These are phyloP conservation scores for Paecilomyces variotii DNA, from an alignment of 2,329 filamentous ascomycete species.

Conservation along the genomic window DNA sequence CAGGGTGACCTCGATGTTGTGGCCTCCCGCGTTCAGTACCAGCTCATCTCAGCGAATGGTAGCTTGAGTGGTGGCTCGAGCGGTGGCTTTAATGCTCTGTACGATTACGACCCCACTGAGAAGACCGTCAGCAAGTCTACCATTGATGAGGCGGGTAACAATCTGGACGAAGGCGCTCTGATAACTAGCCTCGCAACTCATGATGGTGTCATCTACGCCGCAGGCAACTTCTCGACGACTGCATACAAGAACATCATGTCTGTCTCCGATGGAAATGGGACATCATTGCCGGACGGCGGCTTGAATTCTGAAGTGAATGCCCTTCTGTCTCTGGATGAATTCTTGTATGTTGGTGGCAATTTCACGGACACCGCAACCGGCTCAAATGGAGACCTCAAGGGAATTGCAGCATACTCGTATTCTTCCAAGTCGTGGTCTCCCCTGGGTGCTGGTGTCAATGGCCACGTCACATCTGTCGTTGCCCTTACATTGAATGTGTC, in stretches of 20 bases:
- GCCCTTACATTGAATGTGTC: constrained; percentile 74
- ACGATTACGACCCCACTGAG: constrained; percentile 69
- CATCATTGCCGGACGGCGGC: constrained; percentile 59
- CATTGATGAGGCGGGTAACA: constrained; percentile 67
- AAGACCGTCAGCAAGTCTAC: constrained; percentile 57
- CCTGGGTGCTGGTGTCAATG: constrained; percentile 79
- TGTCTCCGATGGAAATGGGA: constrained; percentile 56
- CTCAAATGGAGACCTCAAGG: constrained; percentile 57
- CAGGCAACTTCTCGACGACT: constrained; percentile 70
- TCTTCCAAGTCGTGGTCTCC: constrained; percentile 63
- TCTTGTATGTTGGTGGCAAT: constrained; percentile 72
- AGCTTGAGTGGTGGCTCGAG: constrained; percentile 72
- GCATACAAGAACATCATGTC: constrained; percentile 68
- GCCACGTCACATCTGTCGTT: constrained; percentile 65
- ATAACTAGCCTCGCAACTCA: constrained; percentile 62
- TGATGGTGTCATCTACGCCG: constrained; percentile 63
- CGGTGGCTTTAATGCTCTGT: constrained; percentile 79
- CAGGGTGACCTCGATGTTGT: constrained; percentile 65
- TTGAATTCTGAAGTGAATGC: constrained; percentile 71
- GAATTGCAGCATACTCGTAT: constrained; percentile 69
- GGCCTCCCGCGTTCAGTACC: constrained; percentile 81
- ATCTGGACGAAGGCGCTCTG: constrained; percentile 58
- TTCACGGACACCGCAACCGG: constrained; percentile 67
- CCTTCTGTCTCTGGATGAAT: constrained; percentile 58
- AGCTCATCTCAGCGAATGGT: constrained; percentile 53